A percentile compares a stretch with the other conserved stretches of the same genome.
Conservation (phyloP, 2,329 filamentous ascomycete species). For the Trichoderma hamatum region DNA sequence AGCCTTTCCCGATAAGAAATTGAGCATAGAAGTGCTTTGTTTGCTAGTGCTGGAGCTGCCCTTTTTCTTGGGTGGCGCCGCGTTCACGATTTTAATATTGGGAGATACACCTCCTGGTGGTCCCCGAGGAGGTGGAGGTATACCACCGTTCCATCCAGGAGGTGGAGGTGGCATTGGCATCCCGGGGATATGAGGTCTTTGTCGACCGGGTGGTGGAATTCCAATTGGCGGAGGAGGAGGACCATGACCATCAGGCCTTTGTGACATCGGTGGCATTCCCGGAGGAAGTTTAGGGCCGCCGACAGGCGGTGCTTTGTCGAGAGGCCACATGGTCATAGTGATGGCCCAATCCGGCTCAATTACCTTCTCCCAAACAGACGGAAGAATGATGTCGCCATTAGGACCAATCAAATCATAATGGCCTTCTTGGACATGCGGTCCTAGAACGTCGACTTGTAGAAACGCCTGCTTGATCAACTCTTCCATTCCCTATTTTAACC, state of each 20-base stretch:
- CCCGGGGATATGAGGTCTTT: slow-evolving; percentile 10
- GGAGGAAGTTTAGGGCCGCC: slow-evolving; percentile 31
- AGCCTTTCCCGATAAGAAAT: slow-evolving; percentile 31
- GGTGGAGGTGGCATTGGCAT: slow-evolving; percentile 19
- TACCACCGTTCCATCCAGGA: slow-evolving; percentile 29
- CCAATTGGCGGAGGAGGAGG: slow-evolving; percentile 18
- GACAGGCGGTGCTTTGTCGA: slow-evolving; percentile 47
- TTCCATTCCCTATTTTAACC: slow-evolving; percentile 70
- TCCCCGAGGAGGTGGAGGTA: neutral
- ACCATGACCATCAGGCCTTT: slow-evolving; percentile 4
- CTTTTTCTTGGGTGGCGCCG: slow-evolving; percentile 28
- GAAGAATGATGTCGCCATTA: slow-evolving; percentile 80
- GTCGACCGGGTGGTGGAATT: slow-evolving; percentile 25
- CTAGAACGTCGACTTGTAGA: slow-evolving; percentile 74
- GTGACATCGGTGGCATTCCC: slow-evolving; percentile 26
- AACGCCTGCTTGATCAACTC: slow-evolving; percentile 85
- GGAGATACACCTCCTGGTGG: slow-evolving; percentile 5
- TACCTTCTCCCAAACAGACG: slow-evolving; percentile 76
- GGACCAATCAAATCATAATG: slow-evolving; percentile 81
- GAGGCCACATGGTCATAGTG: slow-evolving; percentile 63
- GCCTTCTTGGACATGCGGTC: slow-evolving; percentile 74
- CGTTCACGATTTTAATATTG: slow-evolving; percentile 30
- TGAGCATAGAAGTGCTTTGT: slow-evolving; percentile 30
- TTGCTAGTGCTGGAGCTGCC: slow-evolving; percentile 28
- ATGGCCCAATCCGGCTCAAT: slow-evolving; percentile 70